Evolutionary conservation across 768 basidiomycete genomes (phyloP).

Genomic region (Rhodotorula graminis): DNA sequence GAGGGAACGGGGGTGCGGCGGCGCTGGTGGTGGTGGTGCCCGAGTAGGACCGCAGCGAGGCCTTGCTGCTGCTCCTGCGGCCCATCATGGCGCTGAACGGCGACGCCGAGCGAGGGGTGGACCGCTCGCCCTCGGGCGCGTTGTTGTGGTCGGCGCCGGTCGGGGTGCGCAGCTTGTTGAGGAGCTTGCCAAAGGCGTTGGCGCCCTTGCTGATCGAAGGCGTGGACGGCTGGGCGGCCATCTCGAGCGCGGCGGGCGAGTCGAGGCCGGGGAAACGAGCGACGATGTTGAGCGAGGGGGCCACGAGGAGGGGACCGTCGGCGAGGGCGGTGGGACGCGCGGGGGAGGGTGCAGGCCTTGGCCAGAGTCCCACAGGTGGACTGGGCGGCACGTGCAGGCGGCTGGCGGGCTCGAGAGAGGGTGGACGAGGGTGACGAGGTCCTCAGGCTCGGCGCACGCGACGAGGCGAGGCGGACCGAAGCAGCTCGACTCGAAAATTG

Average conservation of each 20-base stretch:
- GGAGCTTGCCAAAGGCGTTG: conserved; percentile 17
- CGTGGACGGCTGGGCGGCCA: conserved; percentile 5
- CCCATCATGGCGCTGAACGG: conserved; percentile 5
- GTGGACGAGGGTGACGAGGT: not conserved
- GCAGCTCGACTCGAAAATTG: too few relatives aligned
- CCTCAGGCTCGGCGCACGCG: too few relatives aligned
- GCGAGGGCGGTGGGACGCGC: too few relatives aligned
- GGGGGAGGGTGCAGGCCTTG: not conserved
- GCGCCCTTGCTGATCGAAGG: conserved; percentile 17
- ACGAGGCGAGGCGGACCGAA: not conserved
- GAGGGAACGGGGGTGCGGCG: not conserved
- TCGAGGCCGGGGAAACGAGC: not conserved
- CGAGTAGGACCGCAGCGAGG: not conserved
- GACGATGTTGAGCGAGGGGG: conserved; percentile 8
- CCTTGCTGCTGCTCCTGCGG: conserved; percentile 6
- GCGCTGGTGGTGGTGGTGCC: not conserved
- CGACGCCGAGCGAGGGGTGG: conserved; percentile 7
- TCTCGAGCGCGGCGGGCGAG: not conserved
- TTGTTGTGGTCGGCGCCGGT: not conserved
- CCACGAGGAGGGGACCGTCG: too few relatives aligned
- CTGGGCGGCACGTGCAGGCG: not conserved
- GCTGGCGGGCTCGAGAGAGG: not conserved
- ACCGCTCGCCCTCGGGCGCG: too few relatives aligned
- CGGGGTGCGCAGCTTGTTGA: conserved; percentile 34
- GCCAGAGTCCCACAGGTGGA: not conserved